phyloP scores from a whole-genome alignment of 1,139 yeast species.

The Lodderomyces metapsilosis region DNA sequence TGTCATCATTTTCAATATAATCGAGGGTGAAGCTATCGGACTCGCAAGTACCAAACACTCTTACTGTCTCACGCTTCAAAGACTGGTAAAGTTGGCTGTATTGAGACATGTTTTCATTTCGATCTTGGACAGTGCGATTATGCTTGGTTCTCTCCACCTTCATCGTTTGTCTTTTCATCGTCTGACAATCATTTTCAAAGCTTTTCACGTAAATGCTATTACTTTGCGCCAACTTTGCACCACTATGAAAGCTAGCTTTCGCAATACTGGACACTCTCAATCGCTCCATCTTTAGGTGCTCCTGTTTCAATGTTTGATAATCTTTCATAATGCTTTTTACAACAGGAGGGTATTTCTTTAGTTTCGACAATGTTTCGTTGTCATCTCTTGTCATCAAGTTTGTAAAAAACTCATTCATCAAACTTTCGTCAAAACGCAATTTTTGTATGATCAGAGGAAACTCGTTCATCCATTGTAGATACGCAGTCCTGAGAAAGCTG shows the following conservation, averaged over 20 bases:
- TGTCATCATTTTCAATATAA: constrained; percentile 62
- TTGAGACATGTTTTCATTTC: constrained; percentile 56
- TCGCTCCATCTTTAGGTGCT: constrained; percentile 21
- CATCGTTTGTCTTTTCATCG: constrained; percentile 43
- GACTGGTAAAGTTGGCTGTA: constrained; percentile 47
- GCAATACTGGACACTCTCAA: constrained; percentile 35
- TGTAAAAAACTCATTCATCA: constrained; percentile 32
- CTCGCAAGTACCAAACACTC: constrained; percentile 30
- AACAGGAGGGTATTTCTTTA: constrained; percentile 32
- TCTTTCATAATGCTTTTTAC: constrained; percentile 27
- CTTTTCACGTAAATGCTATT: constrained; percentile 36
- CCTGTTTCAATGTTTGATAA: constrained; percentile 22
- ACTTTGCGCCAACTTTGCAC: constrained; percentile 41
- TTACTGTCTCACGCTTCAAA: constrained; percentile 41
- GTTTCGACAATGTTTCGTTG: constrained; percentile 31
- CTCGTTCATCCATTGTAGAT: constrained; percentile 31
- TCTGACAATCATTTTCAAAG: constrained; percentile 47
- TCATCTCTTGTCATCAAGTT: constrained; percentile 35
- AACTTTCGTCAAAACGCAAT: constrained; percentile 18
- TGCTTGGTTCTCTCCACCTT: constrained; percentile 48
- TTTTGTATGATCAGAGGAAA: constrained; percentile 19
- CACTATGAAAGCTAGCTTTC: constrained; percentile 33
- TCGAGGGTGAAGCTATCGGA: constrained; percentile 49
- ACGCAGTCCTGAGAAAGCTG: constrained; percentile 37
- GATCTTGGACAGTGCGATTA: constrained; percentile 59